Percentiles rank a stretch among this genome's conserved stretches.
These are phyloP conservation scores for Cutaneotrichosporon dermatis DNA, from an alignment of 1,284 basidiomycete species.

Conservation along the genomic window DNA sequence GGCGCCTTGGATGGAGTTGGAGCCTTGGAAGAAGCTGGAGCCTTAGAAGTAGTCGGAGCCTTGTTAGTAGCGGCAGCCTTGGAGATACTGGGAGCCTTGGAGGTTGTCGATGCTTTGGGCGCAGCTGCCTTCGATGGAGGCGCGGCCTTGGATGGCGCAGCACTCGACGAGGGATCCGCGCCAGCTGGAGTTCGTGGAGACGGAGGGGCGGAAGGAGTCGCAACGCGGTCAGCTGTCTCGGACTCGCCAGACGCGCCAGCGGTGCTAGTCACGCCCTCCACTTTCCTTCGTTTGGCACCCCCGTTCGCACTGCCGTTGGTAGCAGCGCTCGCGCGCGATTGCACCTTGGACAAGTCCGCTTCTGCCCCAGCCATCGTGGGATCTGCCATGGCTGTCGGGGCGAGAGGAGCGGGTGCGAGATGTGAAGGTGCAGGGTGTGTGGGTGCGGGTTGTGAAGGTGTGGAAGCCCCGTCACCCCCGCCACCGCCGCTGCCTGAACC, in stretches of 20 bases:
- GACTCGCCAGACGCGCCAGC: too few species aligned
- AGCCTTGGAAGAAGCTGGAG: neutral
- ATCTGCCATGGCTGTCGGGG: neutral
- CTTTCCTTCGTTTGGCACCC: slow-evolving; percentile 6
- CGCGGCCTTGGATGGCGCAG: neutral
- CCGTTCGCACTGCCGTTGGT: slow-evolving; percentile 1
- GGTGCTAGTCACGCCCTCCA: neutral
- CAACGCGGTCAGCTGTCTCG: neutral
- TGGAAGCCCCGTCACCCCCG: neutral
- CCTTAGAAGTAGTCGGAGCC: neutral
- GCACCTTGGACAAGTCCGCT: neutral
- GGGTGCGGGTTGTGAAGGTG: neutral
- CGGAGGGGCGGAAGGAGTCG: neutral
- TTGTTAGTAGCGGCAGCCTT: neutral
- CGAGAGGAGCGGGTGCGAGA: neutral
- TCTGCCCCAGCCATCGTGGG: neutral
- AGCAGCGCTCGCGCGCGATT: neutral
- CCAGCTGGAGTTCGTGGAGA: neutral
- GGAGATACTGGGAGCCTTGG: neutral
- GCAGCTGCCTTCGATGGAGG: neutral
- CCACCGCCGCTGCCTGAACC: neutral
- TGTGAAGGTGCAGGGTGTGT: neutral
- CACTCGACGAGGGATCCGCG: neutral
- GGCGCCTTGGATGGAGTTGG: neutral
- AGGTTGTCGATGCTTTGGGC: neutral